Percentiles rank a stretch among this genome's conserved stretches.
Evolutionary conservation across 805 yeast genomes (phyloP).

Genomic region (Helenozyma baotianmanensis): DNA sequence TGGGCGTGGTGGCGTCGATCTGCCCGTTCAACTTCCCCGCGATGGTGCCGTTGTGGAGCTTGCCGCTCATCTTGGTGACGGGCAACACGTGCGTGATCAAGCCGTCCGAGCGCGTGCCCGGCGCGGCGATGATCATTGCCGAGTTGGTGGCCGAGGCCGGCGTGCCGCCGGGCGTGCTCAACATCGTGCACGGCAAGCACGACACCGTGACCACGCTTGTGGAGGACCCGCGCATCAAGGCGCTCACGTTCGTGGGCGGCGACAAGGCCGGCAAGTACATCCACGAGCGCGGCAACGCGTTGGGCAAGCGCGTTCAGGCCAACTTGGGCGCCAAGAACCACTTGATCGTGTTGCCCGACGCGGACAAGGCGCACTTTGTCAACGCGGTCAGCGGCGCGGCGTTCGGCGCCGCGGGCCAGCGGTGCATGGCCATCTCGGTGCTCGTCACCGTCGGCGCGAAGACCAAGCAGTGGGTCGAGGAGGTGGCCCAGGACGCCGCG

Average conservation of each 20-base stretch:
- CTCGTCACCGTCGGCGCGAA: constrained; percentile 63
- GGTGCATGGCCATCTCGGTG: constrained; percentile 76
- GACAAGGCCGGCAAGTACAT: constrained; percentile 76
- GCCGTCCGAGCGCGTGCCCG: constrained; percentile 70
- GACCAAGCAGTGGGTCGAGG: constrained; percentile 58
- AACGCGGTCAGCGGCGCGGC: constrained; percentile 71
- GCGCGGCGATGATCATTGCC: constrained; percentile 70
- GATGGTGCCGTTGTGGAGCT: constrained; percentile 68
- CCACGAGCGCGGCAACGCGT: constrained; percentile 57
- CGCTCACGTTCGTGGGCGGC: constrained; percentile 75
- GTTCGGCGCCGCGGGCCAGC: constrained; percentile 82
- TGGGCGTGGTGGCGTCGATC: constrained; percentile 74
- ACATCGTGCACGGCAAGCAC: constrained; percentile 69
- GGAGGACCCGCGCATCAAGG: constrained; percentile 71
- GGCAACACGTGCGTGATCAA: constrained; percentile 67
- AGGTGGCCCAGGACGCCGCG: constrained; percentile 54
- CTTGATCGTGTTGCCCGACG: constrained; percentile 68
- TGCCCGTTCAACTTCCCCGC: constrained; percentile 84
- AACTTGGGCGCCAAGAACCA: constrained; percentile 80
- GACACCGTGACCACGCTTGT: constrained; percentile 66
- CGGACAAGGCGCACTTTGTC: constrained; percentile 57
- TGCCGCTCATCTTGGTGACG: constrained; percentile 59
- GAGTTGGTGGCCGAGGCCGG: constrained; percentile 72
- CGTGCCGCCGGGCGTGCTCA: constrained; percentile 68
- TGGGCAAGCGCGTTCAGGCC: constrained; percentile 74